These are phyloP conservation scores for Clavulina sp. DNA, from an alignment of 768 basidiomycete genomes.

Conservation along the genomic window DNA sequence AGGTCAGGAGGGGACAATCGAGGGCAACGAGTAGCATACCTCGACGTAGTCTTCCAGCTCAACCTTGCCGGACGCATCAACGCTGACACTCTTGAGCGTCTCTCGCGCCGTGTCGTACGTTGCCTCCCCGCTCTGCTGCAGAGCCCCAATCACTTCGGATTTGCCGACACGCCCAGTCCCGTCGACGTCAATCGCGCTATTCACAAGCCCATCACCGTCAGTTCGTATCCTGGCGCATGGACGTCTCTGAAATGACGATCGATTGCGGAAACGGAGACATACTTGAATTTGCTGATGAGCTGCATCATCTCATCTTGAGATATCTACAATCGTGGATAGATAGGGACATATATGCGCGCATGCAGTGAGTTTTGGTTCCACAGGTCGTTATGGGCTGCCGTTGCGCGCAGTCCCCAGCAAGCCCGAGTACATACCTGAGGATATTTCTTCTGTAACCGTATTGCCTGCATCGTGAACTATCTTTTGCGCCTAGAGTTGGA, in stretches of 20 bases:
- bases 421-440: too few species aligned
- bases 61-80: slow-evolving; percentile 89
- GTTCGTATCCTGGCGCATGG: too few species aligned
- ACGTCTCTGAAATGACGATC: background rate
- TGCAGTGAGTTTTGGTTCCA: too few species aligned
- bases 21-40: slow-evolving; percentile 31
- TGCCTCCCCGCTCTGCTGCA: slow-evolving; percentile 60
- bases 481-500: too few species aligned
- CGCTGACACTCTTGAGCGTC: slow-evolving; percentile 77
- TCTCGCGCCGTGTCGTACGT: slow-evolving; percentile 30
- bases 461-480: slow-evolving; percentile 44
- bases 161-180: slow-evolving; percentile 74
- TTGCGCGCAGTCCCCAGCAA: too few species aligned
- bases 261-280: slow-evolving; percentile 20
- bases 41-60: slow-evolving; percentile 98
- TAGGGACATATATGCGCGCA: too few species aligned
- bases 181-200: slow-evolving; percentile 63
- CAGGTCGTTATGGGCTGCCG: too few species aligned
- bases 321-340: too few species aligned
- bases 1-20: background rate
- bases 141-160: slow-evolving; percentile 53
- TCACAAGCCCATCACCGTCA: slow-evolving; percentile 7
- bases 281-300: slow-evolving; percentile 94
- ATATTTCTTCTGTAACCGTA: slow-evolving; percentile 81
- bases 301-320: slow-evolving; percentile 87